Evolutionary conservation across 352 stramenopile genomes (phyloP).

Genomic region (Pythium rishiriense): DNA sequence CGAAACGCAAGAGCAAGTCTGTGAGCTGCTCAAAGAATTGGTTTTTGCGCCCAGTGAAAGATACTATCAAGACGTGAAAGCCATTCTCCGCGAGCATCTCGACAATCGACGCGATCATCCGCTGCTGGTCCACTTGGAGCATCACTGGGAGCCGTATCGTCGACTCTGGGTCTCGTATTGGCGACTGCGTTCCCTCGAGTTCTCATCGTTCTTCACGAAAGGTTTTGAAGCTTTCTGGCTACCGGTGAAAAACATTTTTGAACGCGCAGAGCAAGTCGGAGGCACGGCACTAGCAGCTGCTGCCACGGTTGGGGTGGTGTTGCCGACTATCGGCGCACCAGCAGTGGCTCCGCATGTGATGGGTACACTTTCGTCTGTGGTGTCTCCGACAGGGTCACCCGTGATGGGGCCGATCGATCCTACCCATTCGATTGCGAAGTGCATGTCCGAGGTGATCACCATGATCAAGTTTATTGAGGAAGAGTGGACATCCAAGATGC

Average conservation of each 20-base stretch:
- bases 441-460: slow-evolving; percentile 60
- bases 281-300: slow-evolving; percentile 22
- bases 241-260: slow-evolving; percentile 58
- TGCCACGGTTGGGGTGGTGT: slow-evolving; percentile 18
- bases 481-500: slow-evolving; percentile 72
- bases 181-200: slow-evolving; percentile 58
- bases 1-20: slow-evolving; percentile 45
- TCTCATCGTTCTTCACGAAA: slow-evolving; percentile 64
- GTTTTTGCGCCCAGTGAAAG: slow-evolving; percentile 57
- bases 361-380: neutral
- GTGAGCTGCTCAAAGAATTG: slow-evolving; percentile 56
- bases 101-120: slow-evolving; percentile 38
- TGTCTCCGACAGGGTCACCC: slow-evolving; percentile 2
- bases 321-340: slow-evolving; percentile 14
- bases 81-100: slow-evolving; percentile 41
- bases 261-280: slow-evolving; percentile 29
- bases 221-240: slow-evolving; percentile 67
- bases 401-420: slow-evolving; percentile 6
- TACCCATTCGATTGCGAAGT: slow-evolving; percentile 42
- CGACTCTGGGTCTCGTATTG: slow-evolving; percentile 65
- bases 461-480: slow-evolving; percentile 70
- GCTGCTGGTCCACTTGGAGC: slow-evolving; percentile 47
- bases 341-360: neutral
- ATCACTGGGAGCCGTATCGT: slow-evolving; percentile 61
- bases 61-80: slow-evolving; percentile 56